These are phyloP conservation scores for Ensete glaucum DNA, from an alignment of 176 grass and related monocot genomes.

Conservation along the genomic window DNA sequence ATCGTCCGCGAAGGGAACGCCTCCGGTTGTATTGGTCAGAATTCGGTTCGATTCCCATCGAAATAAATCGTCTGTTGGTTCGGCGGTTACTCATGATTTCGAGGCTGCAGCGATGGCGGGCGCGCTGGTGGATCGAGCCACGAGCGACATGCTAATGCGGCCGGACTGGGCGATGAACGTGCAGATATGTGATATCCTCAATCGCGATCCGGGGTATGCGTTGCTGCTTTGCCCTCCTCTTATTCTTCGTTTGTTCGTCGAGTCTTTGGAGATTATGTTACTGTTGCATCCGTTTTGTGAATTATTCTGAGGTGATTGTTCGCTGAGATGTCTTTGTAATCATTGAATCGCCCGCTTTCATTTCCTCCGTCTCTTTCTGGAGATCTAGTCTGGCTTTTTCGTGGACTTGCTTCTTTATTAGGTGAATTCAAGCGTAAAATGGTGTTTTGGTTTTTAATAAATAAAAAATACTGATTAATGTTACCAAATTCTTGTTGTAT, in stretches of 20 bases:
- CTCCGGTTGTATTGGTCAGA: not conserved
- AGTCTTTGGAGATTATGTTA: too few relatives aligned
- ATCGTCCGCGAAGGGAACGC: not conserved
- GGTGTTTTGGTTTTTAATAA: too few relatives aligned
- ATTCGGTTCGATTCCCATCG: too few relatives aligned
- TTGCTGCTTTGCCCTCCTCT: not conserved
- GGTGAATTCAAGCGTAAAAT: not conserved
- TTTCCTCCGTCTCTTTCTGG: not conserved
- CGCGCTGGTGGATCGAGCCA: slow-evolving; percentile 50
- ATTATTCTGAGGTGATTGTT: not conserved
- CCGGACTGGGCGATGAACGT: slow-evolving; percentile 79
- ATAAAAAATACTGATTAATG: too few relatives aligned
- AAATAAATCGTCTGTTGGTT: not conserved
- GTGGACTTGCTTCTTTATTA: not conserved
- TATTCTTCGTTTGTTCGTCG: not conserved
- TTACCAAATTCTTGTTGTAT: too few relatives aligned
- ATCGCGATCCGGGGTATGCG: slow-evolving; percentile 57
- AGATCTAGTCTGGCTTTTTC: not conserved
- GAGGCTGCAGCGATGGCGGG: slow-evolving; percentile 8
- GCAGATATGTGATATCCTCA: slow-evolving; percentile 83
- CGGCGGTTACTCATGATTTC: not conserved
- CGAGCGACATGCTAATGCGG: slow-evolving; percentile 66
- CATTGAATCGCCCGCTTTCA: not conserved
- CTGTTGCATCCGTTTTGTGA: not conserved
- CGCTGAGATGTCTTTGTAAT: not conserved